Evolutionary conservation across 2,329 filamentous ascomycete species (phyloP).

Genomic region (Rhexocercosporidium sp.): DNA sequence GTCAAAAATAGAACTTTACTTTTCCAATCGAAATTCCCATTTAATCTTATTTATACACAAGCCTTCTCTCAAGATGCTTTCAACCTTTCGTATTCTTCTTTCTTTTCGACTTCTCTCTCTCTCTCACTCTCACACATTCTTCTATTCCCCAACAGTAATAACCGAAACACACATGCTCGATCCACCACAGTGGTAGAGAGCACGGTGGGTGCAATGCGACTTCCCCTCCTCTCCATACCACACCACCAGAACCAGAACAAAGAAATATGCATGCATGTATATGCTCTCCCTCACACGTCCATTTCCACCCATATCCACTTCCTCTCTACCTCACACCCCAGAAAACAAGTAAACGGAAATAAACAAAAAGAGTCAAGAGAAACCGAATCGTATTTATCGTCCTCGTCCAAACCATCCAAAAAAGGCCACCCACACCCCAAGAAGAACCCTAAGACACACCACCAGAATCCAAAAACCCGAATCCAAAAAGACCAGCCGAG

Average conservation of each 20-base stretch:
- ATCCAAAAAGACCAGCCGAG: background rate
- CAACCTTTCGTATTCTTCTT: background rate
- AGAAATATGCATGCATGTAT: slow-evolving; percentile 1
- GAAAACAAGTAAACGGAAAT: background rate
- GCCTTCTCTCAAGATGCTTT: background rate
- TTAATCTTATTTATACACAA: slow-evolving; percentile 5
- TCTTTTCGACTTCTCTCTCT: background rate
- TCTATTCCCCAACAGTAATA: too few species aligned
- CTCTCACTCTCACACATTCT: background rate
- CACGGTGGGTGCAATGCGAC: background rate
- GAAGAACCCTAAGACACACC: background rate
- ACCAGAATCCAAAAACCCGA: background rate
- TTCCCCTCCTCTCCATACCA: background rate
- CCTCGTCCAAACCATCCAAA: background rate
- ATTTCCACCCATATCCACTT: too few species aligned
- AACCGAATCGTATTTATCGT: background rate
- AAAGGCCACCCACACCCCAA: background rate
- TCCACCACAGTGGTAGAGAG: background rate
- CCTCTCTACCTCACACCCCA: background rate
- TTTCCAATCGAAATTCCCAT: background rate
- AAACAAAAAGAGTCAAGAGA: background rate
- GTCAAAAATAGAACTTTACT: too few species aligned
- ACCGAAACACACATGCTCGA: slow-evolving; percentile 1
- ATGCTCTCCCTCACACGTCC: too few species aligned
- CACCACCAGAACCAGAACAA: background rate